These are phyloP conservation scores for Pterocarpus santalinus DNA, from an alignment of 306 rosid genomes.

Conservation along the genomic window DNA sequence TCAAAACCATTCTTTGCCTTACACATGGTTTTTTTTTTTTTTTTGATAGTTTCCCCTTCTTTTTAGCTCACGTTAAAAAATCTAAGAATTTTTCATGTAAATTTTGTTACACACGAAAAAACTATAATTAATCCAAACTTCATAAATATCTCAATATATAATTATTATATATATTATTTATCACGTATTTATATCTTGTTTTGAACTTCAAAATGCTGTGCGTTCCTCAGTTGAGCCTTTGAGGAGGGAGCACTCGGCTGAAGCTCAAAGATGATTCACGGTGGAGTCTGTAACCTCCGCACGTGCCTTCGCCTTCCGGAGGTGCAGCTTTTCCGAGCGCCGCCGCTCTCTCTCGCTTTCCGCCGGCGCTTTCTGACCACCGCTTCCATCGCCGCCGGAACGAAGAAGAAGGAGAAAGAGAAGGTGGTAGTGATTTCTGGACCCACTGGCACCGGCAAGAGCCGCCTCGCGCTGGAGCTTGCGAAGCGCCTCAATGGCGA, in stretches of 20 bases:
- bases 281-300: conserved; percentile 60
- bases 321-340: conserved; percentile 43
- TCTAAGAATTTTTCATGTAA: too few species aligned
- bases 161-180: too few species aligned
- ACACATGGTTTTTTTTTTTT: too few species aligned
- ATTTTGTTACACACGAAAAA: too few species aligned
- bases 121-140: too few species aligned
- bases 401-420: conserved; percentile 67
- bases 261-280: conserved; percentile 50
- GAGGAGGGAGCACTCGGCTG: background rate
- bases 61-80: too few species aligned
- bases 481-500: conserved; percentile 91
- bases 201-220: background rate
- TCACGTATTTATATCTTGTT: too few species aligned
- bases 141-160: too few species aligned
- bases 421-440: conserved; percentile 88
- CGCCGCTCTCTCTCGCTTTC: conserved; percentile 36
- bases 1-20: too few species aligned
- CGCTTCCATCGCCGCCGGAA: conserved; percentile 45
- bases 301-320: conserved; percentile 55
- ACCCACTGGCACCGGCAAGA: conserved; percentile 93
- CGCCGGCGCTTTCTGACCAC: conserved; percentile 56
- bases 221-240: background rate
- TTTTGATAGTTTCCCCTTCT: too few species aligned
- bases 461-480: conserved; percentile 84